phyloP scores from a whole-genome alignment of 495 filamentous ascomycete species.

The Neurospora sp. region DNA sequence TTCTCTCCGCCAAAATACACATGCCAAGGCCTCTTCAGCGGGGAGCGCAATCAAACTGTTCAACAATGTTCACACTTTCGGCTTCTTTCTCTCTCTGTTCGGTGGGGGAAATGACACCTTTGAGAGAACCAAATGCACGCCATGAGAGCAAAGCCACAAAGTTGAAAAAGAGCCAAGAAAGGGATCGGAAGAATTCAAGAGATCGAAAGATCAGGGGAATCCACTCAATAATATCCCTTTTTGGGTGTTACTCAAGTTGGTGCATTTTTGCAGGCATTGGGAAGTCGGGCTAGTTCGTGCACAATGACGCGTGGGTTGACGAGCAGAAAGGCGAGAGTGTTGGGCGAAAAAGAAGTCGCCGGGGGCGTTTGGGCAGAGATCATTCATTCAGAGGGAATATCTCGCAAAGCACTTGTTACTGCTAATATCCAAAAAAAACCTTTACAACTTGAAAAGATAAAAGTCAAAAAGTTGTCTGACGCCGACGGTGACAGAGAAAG shows the following conservation, averaged over 20 bases:
- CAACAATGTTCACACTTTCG: neutral
- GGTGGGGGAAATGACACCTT: neutral
- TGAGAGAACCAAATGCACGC: neutral
- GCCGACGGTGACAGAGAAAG: neutral
- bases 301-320: neutral
- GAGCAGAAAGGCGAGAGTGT: neutral
- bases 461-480: neutral
- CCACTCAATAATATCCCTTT: neutral
- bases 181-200: neutral
- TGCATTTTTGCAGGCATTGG: neutral
- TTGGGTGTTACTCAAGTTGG: neutral
- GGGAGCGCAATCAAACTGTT: neutral
- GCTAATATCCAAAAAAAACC: neutral
- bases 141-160: neutral
- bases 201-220: neutral
- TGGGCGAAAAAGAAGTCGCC: neutral
- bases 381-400: neutral
- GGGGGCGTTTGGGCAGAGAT: neutral
- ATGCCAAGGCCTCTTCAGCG: neutral
- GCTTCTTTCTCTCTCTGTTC: neutral
- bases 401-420: neutral
- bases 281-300: neutral
- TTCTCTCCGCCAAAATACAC: neutral
- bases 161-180: neutral
- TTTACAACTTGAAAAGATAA: neutral